Conservation (phyloP, 176 grass and related monocot genomes). For the Saccharum spontaneum region DNA sequence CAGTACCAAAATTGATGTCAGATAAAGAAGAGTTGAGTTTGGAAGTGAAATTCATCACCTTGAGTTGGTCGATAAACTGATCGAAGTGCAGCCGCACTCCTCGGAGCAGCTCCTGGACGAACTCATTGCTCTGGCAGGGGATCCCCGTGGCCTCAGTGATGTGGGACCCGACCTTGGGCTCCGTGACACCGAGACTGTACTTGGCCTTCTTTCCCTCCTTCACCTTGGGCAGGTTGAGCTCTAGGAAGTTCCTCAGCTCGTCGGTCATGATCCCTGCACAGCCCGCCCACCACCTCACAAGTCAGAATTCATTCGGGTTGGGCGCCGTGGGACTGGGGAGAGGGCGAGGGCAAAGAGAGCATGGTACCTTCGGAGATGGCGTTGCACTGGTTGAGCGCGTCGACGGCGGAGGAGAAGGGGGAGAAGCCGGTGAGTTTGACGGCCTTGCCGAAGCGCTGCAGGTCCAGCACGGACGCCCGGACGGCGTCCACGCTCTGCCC, state of each 20-base stretch:
- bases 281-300: neutral
- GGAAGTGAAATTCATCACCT: constrained; percentile 51
- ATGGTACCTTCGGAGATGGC: constrained; percentile 68
- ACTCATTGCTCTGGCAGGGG: constrained; percentile 77
- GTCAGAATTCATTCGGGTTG: neutral
- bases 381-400: constrained; percentile 82
- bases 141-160: constrained; percentile 72
- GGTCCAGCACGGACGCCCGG: constrained; percentile 54
- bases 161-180: constrained; percentile 79
- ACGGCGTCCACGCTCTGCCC: constrained; percentile 72
- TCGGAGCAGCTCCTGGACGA: constrained; percentile 67
- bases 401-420: constrained; percentile 64
- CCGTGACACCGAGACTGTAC: constrained; percentile 64
- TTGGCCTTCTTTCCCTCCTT: constrained; percentile 79
- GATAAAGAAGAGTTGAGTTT: neutral
- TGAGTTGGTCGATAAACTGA: constrained; percentile 62
- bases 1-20: neutral
- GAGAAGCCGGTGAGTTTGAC: constrained; percentile 73
- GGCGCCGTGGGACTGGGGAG: neutral
- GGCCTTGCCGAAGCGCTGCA: constrained; percentile 74
- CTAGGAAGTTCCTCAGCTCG: constrained; percentile 79
- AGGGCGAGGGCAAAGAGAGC: neutral
- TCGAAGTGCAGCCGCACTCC: constrained; percentile 73
- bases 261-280: constrained; percentile 69
- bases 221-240: constrained; percentile 65